Base-by-base conservation (phyloP, 352 stramenopile genomes). In the Phytophthora chlamydospora region DNA sequence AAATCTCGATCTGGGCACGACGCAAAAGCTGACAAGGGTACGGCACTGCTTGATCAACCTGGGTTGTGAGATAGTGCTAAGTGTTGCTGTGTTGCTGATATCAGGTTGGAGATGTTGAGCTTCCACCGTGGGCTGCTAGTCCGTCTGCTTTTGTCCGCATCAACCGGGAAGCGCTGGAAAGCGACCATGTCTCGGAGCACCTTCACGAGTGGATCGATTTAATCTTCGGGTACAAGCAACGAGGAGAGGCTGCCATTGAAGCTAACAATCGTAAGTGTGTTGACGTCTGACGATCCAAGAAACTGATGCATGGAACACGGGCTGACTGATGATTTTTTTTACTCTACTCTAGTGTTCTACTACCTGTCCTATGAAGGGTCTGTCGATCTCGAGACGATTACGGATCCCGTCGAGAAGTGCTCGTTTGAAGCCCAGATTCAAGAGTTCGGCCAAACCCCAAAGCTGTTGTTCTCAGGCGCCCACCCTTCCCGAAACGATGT, bases 1-100 rank as follows among this genome's bases (percentile, higher is more conserved):
- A 66, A 88, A 97, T 43, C 91, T 99, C 51, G 93, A 98, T 68
- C 90, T 99, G 16, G 98, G 98, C 9, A 98, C 85, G 6, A 82
- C 94, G 71, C 72, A 91, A 65, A 73, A 98, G 16, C 80, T 95
- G 10, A 88, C 93, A 45, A 71, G 90, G 27, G 80, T 74, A 54
- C 21, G 35, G 24, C 7, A 6, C 11, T 39, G n/a, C n/a, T 24
- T 33, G 39, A 31, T 17, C 13, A 29, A 29, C 24, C 24, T 29
- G 24, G 24, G 24, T 29, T 3, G 24, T 17, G 16, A 17, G 13
- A 31, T 9, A 38, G 27, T 32, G 4, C 21, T 35, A 24, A 50
- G 13, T 51, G 16, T 35, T n/a, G 38, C 21, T 45, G 32, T 36
- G 8, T 47, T 59, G 27, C 35, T 36, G 35, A 49, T 36, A 41